Conservation (phyloP, 2,329 filamentous ascomycete species). For the Diaporthe helianthi region DNA sequence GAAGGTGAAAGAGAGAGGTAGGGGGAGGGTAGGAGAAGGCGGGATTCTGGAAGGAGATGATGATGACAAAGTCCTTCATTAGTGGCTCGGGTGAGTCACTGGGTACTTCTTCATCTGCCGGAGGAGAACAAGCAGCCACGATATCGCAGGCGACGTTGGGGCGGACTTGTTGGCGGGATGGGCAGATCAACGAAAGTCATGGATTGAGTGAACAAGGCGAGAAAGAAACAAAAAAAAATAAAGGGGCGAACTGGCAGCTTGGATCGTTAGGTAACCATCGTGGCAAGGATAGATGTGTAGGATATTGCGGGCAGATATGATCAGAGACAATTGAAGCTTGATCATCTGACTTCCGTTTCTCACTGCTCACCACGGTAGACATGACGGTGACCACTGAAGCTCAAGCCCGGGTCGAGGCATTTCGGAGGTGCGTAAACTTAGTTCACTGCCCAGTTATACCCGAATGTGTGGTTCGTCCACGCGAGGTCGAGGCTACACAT, state of each 20-base stretch:
- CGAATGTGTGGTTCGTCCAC: neutral
- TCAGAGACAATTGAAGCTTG: conserved; percentile 1
- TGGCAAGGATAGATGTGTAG: conserved; percentile 18
- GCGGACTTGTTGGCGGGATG: neutral
- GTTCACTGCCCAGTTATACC: neutral
- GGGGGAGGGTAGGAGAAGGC: neutral
- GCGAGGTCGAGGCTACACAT: neutral
- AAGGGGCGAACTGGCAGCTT: neutral
- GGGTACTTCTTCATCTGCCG: neutral
- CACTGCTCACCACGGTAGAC: no score
- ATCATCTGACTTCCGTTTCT: neutral
- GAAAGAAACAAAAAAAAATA: neutral
- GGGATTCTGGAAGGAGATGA: neutral
- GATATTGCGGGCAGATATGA: neutral
- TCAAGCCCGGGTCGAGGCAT: neutral
- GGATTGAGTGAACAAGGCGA: neutral
- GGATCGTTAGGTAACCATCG: neutral
- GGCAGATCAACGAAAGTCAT: conserved; percentile 4
- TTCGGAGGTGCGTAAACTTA: no score
- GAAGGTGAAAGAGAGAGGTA: neutral
- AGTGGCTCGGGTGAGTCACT: neutral
- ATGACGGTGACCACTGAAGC: neutral
- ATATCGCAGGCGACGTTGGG: neutral
- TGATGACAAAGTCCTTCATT: neutral
- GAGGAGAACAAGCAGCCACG: neutral